Evolutionary conservation across 164 flowering plant genomes (phyloP).

Genomic region (Liquidambar formosana): DNA sequence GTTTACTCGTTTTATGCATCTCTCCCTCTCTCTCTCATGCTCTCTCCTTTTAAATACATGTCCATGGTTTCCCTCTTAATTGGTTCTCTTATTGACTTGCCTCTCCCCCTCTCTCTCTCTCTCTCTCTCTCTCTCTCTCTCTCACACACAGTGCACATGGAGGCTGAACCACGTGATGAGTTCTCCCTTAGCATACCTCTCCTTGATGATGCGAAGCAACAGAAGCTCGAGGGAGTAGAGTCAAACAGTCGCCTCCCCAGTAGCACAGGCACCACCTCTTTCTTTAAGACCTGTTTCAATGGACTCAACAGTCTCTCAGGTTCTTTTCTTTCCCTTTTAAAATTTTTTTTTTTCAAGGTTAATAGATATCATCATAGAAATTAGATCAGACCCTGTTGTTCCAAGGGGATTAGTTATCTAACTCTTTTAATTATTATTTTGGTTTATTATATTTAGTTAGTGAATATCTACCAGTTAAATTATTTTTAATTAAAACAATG

Average conservation of each 20-base stretch:
- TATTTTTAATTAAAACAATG: too few species aligned
- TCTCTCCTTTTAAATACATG: too few species aligned
- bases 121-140: too few species aligned
- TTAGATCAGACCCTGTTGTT: too few species aligned
- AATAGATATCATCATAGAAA: too few species aligned
- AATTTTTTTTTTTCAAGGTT: not conserved
- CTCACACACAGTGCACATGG: not conserved
- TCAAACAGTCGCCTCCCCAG: not conserved
- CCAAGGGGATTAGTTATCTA: too few species aligned
- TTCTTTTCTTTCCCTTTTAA: slow-evolving; percentile 8
- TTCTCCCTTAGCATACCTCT: slow-evolving; percentile 21
- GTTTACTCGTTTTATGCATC: too few species aligned
- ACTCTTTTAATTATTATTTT: not conserved
- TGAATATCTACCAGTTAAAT: too few species aligned
- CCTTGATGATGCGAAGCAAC: slow-evolving; percentile 10
- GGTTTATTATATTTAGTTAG: not conserved
- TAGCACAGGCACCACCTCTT: slow-evolving; percentile 20
- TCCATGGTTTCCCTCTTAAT: too few species aligned
- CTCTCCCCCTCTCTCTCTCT: too few species aligned
- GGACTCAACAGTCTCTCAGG: slow-evolving; percentile 58
- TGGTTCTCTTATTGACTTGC: too few species aligned
- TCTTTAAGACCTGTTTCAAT: slow-evolving; percentile 46
- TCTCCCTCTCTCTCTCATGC: too few species aligned
- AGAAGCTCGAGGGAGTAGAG: slow-evolving; percentile 23
- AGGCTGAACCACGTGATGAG: not conserved